Evolutionary conservation across 1,139 yeast genomes (phyloP).

Genomic region (Geotrichum phurueaensis): DNA sequence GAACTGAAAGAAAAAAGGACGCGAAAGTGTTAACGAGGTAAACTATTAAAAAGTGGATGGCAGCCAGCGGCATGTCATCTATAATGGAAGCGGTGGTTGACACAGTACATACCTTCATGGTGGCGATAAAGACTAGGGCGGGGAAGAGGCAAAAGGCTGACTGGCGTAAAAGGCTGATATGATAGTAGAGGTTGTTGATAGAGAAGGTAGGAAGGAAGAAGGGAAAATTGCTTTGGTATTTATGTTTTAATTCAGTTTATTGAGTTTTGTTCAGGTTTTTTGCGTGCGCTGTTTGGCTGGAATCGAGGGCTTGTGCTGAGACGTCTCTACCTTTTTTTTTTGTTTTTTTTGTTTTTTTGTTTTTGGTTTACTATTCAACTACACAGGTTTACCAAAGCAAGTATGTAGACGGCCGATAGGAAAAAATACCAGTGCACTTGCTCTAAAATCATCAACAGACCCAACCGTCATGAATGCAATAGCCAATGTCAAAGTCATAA

Average conservation of each 20-base stretch:
- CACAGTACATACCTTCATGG: not conserved
- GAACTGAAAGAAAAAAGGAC: conserved; percentile 45
- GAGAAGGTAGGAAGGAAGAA: not conserved
- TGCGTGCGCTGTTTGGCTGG: not conserved
- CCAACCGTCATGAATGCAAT: too few species aligned
- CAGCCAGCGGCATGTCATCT: not conserved
- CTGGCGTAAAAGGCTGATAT: not conserved
- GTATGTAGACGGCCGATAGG: too few species aligned
- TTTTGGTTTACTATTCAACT: too few species aligned
- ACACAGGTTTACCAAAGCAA: too few species aligned
- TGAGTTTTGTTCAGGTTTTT: not conserved
- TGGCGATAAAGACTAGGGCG: not conserved
- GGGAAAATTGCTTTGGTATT: not conserved
- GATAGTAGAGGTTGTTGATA: not conserved
- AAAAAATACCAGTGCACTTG: too few species aligned
- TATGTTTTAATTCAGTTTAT: not conserved
- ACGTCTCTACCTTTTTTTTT: not conserved
- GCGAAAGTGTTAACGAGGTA: not conserved
- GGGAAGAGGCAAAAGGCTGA: not conserved
- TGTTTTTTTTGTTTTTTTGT: not conserved
- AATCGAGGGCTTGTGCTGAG: not conserved
- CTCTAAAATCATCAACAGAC: too few species aligned
- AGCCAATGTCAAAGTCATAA: not conserved
- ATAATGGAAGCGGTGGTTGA: not conserved
- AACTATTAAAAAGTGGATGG: not conserved